Evolutionary conservation across 2,329 filamentous ascomycete species (phyloP), one percentile per base, ranked within the genome.

Genomic region (Aureobasidium sp.): DNA sequence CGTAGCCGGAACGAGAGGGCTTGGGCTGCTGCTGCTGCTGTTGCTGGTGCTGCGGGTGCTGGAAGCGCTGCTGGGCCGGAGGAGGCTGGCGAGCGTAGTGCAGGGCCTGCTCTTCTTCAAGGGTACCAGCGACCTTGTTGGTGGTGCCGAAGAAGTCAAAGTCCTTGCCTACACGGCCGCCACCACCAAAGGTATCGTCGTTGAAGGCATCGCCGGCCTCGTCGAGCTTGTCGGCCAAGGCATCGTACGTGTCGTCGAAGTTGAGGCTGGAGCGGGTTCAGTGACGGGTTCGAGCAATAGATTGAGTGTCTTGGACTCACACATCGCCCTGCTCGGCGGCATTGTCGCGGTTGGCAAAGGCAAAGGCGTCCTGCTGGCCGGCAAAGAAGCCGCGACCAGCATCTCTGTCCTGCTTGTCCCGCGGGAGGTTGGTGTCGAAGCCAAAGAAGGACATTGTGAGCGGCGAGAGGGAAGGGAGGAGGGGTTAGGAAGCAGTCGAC

Each of bases 221-320:
- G 69, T 96, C 87, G 37, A 99, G 85, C 73, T 89, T 85, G 70
- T 96, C 89, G 60, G 91, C 94, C 42, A 99, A 80, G 19, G 93
- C 93, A 74, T 99, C 94, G 72, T 97, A 97, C 38, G 93, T 97
- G 71, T 99, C 91, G 68, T 99, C 94, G 67, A 97, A 99, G 68
- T 97, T 89, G 68, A 89, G 82, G 60, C 85, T 88, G 67, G 4
- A 59, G n/a, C 71, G 25, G 38, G 54, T 49, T 64, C 62, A 63
- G 62, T 54, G n/a, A 33, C 17, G 25, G 11, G 3, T 7, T 77
- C 78, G 57, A 62, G 69, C 45, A 23, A 51, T 2, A 7, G 25
- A 23, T 1, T 27, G 9, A 17, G 46, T 13, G 23, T n/a, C 7
- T 27, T 23, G 35, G 25, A 72, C 79, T 72, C 77, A 84, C 79